Base-by-base conservation (phyloP, 1,284 basidiomycete species). In the Trichosporon sp. region DNA sequence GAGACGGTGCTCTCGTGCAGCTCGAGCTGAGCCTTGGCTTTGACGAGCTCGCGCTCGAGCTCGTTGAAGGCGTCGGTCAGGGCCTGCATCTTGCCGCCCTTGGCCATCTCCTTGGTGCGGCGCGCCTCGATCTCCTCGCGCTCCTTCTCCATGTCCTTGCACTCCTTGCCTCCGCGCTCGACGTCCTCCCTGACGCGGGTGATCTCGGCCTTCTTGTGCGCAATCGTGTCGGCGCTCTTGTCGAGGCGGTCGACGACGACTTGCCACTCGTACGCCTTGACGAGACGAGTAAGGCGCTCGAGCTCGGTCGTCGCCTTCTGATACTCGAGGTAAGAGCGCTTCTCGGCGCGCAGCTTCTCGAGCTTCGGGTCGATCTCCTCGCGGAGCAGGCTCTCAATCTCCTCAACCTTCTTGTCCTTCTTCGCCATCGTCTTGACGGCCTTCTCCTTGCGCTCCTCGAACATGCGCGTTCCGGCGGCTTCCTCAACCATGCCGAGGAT, bases 401-500 rank as follows among this genome's bases (percentile, higher is more conserved):
- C 96, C 74, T 93, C 91, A 26, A 99, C 92, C 78, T 93, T 92
- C 84, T 96, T 98, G 77, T 99, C 94, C 86, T 99, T 99, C 87
- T 98, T 98, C 37, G 89, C 88, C 91, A 99, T 99, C 0, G 94
- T 98, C 84, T 94, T 96, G 81, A 92, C 90, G 7, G 97, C 96
- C 83, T 98, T 98, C 79, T 98, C 95, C 83, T 99, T 99, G 43
- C 93, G 89, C 74, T 99, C 96, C 83, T 99, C 97, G 79, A 98
- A 99, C 96, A 99, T 99, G 48, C 95, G 90, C 65, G 97, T 99
- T 1, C 97, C 97, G 0, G 96, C 94, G 0, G 97, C 97, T 84
- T 99, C 97, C 83, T 99, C 97, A 11, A 99, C 94, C 93, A 99
- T 96, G 2, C 95, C 94, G 14, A 99, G 88, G 74, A 99, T 98